Base-by-base conservation (phyloP, 2,329 filamentous ascomycete genomes). In the Colletotrichum ledebouriae region DNA sequence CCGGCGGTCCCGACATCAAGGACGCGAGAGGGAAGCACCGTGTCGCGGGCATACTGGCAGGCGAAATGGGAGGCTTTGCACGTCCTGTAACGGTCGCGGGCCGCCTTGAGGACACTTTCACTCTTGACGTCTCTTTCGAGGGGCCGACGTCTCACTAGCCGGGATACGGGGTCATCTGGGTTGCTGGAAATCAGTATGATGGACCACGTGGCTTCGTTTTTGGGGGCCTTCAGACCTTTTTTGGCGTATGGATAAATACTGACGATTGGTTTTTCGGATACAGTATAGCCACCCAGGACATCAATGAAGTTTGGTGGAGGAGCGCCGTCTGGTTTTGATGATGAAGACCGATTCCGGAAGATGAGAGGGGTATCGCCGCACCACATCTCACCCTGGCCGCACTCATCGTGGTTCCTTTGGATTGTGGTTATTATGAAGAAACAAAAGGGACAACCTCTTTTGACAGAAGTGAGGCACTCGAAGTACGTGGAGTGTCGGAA, bases 101-200 rank as follows among this genome's bases (percentile, higher is more conserved):
- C 67, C 2, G 50, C 53, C 3, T 3, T 12, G 3, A 69, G 10
- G 3, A 34, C 56, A 1, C 4, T 50, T 11, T 50, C 4, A 11
- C 49, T 67, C 6, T 52, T 52, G 7, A 69, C 66, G 34, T 69
- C 50, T 33, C 66, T 47, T 4, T 9, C 15, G 4, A 69, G 49
- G 9, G 66, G 62, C 1, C 66, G 57, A 6, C 62, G 34, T 10
- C n/a, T 15, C 4, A 69, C 57, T 2, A 50, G 6, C 6, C 1
- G 2, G 1, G 56, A 42, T 3, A 57, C 13, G 2, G 50, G 55
- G 13, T 60, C 22, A 1, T 13, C 65, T 68, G 5, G 4, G 17
- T 62, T 4, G 6, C 6, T 15, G 10, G 3, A 3, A 39, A 2
- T 25, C 3, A 34, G 57, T 29, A 49, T 9, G 17, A 9, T 3